These are phyloP conservation scores for Scorias spongiosa DNA, from an alignment of 2,329 filamentous ascomycete species.

Conservation along the genomic window DNA sequence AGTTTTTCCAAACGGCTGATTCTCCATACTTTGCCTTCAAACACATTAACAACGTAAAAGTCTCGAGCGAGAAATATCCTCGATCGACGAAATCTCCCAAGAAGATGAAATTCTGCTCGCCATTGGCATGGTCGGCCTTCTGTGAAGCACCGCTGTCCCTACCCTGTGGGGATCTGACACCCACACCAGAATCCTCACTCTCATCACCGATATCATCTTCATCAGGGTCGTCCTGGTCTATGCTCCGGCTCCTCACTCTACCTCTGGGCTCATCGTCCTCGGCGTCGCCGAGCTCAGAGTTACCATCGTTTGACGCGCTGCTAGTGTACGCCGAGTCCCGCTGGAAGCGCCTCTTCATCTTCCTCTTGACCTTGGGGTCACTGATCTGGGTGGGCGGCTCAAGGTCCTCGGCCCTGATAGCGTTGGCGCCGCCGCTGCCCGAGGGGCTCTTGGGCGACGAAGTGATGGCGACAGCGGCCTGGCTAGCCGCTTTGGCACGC, in stretches of 20 bases:
- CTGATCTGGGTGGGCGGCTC: slow-evolving; percentile 83
- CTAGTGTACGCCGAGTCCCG: slow-evolving; percentile 38
- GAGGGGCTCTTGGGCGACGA: slow-evolving; percentile 8
- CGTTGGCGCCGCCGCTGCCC: slow-evolving; percentile 21
- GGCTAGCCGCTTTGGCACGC: slow-evolving; percentile 9
- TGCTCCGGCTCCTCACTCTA: slow-evolving; percentile 20
- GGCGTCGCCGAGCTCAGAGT: slow-evolving; percentile 23
- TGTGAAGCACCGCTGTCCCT: slow-evolving; percentile 24
- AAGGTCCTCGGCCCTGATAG: slow-evolving; percentile 81
- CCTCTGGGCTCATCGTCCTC: slow-evolving; percentile 30
- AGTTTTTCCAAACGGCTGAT: neutral
- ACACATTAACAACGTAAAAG: slow-evolving; percentile 57
- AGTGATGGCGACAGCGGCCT: slow-evolving; percentile 6
- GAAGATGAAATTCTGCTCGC: slow-evolving; percentile 57
- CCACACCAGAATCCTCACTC: slow-evolving; percentile 27
- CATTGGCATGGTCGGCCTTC: slow-evolving; percentile 30
- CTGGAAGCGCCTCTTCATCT: slow-evolving; percentile 49
- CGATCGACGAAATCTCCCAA: slow-evolving; percentile 60
- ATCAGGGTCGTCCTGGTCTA: slow-evolving; percentile 19
- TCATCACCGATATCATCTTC: slow-evolving; percentile 35
- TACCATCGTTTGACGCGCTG: slow-evolving; percentile 28
- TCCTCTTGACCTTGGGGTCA: slow-evolving; percentile 73
- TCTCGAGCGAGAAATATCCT: slow-evolving; percentile 60
- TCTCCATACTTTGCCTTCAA: slow-evolving; percentile 48
- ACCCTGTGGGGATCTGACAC: slow-evolving; percentile 23